phyloP scores from a whole-genome alignment of 208 protist species.

The Trypanosoma melophagium region DNA sequence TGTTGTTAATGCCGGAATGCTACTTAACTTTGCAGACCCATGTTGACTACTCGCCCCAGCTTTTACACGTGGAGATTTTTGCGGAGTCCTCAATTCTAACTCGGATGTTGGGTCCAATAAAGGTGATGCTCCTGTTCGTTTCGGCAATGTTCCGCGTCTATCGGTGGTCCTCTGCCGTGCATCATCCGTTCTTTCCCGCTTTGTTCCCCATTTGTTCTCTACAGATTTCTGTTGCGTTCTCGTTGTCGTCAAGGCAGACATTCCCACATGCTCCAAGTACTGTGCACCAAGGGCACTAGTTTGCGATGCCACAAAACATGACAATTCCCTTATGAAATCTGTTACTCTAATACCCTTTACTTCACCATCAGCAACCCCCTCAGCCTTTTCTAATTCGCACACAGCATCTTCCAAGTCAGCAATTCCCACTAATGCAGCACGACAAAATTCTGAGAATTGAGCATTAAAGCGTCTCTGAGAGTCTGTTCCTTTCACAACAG shows the following conservation, averaged over 20 bases:
- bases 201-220: conserved; percentile 19
- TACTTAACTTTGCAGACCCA: conserved; percentile 35
- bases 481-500: conserved; percentile 73
- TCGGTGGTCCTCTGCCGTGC: conserved; percentile 11
- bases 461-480: conserved; percentile 72
- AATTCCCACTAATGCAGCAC: conserved; percentile 42
- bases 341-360: conserved; percentile 42
- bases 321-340: conserved; percentile 54
- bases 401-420: conserved; percentile 66
- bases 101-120: neutral
- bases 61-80: neutral
- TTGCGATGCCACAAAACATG: conserved; percentile 54
- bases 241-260: conserved; percentile 41
- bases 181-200: conserved; percentile 15
- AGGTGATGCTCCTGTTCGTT: conserved; percentile 8
- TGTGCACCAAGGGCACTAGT: conserved; percentile 44
- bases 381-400: conserved; percentile 53
- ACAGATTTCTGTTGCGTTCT: conserved; percentile 30
- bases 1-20: conserved; percentile 38
- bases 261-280: conserved; percentile 72
- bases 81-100: neutral
- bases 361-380: conserved; percentile 40
- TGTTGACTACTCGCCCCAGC: conserved; percentile 1
- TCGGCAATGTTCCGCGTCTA: conserved; percentile 6
- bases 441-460: conserved; percentile 73